phyloP scores from a whole-genome alignment of 2,329 filamentous ascomycete genomes.

The Elsinoe ampelina region DNA sequence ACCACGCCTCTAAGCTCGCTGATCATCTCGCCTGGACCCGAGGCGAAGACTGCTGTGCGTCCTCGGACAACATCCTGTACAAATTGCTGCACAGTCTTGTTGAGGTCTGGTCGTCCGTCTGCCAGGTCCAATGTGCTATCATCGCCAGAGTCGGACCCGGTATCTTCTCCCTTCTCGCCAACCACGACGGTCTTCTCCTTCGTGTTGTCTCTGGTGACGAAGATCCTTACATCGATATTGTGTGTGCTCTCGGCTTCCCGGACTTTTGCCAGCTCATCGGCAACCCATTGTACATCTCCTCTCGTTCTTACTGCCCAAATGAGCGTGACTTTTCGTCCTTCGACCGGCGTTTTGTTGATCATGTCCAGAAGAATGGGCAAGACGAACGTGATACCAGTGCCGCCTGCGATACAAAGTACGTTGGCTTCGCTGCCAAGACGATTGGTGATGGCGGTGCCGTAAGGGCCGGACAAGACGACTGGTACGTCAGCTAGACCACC shows the following conservation, averaged over 20 bases:
- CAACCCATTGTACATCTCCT: slow-evolving; percentile 14
- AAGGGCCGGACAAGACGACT: slow-evolving; percentile 54
- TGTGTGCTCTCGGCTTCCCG: not conserved
- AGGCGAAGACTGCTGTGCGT: slow-evolving; percentile 13
- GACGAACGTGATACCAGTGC: slow-evolving; percentile 62
- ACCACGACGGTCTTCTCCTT: not conserved
- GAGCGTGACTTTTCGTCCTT: slow-evolving; percentile 12
- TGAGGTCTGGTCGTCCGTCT: slow-evolving; percentile 12
- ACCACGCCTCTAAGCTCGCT: slow-evolving; percentile 13
- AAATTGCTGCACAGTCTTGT: slow-evolving; percentile 13
- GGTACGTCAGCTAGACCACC: slow-evolving; percentile 41
- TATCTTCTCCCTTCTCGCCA: not conserved
- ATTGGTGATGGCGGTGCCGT: slow-evolving; percentile 43
- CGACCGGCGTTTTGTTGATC: not conserved
- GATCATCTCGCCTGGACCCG: slow-evolving; percentile 14
- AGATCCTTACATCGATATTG: slow-evolving; percentile 11
- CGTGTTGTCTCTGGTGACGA: slow-evolving; percentile 15
- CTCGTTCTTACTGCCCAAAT: slow-evolving; percentile 15
- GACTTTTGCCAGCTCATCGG: slow-evolving; percentile 8
- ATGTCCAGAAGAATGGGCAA: slow-evolving; percentile 56
- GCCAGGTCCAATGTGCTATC: not conserved
- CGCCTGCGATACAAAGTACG: slow-evolving; percentile 14
- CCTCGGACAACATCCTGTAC: slow-evolving; percentile 12
- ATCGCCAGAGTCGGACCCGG: not conserved
- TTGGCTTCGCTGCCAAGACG: not conserved